phyloP scores from a whole-genome alignment of 2,329 filamentous ascomycete genomes.

The Trichoderma atroviride region DNA sequence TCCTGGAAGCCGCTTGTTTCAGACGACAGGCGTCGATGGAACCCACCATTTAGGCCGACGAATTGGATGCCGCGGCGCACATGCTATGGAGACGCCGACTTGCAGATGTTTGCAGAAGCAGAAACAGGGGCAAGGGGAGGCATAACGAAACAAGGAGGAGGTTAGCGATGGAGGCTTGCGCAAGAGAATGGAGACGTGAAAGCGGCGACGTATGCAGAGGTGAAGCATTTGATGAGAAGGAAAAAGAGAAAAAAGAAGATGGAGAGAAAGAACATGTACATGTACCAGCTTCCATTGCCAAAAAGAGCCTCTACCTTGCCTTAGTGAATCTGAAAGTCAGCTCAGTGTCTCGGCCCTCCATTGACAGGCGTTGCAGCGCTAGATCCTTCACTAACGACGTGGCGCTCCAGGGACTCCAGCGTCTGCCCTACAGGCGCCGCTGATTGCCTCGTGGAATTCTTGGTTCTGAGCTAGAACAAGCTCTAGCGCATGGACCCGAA shows the following conservation, averaged over 20 bases:
- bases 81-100: slow-evolving; percentile 22
- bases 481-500: background rate
- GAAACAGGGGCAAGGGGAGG: slow-evolving; percentile 5
- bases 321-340: background rate
- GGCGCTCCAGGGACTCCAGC: background rate
- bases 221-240: background rate
- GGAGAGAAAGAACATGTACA: background rate
- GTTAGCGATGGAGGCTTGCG: background rate
- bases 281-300: background rate
- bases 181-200: background rate
- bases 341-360: background rate
- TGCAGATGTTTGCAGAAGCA: slow-evolving; percentile 24
- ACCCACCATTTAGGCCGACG: background rate
- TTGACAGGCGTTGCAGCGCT: background rate
- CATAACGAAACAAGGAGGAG: background rate
- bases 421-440: slow-evolving; percentile 11
- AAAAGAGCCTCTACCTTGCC: background rate
- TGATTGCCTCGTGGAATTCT: slow-evolving; percentile 17
- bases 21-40: slow-evolving; percentile 21
- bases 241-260: background rate
- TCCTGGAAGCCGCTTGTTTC: slow-evolving; percentile 22
- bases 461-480: slow-evolving; percentile 18
- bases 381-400: background rate
- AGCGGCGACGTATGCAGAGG: background rate
- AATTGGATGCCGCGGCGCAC: background rate